Evolutionary conservation across 2,329 filamentous ascomycete species (phyloP), one percentile per base, ranked within the genome.

Genomic region (Claviceps paspali): DNA sequence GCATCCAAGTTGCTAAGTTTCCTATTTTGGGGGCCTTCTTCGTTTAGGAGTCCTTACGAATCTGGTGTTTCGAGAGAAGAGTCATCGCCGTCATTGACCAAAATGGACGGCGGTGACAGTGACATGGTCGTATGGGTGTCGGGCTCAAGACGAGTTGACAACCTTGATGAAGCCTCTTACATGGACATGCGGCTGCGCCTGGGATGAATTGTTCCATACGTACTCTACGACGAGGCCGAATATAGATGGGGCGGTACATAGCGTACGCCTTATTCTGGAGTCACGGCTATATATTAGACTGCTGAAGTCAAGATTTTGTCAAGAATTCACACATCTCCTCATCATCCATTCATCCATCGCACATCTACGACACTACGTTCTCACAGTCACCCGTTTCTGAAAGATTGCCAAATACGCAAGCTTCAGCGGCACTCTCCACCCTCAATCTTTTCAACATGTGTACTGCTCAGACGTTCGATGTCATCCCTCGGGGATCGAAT

Each of bases 131-230:
- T 22, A 9, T 17, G 15, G 24, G n/a, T 21, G 14, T n/a, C 33
- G 17, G 36, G 17, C 10, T 12, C 36, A 14, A 15, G 29, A 10
- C 3, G 17, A 10, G 15, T 28, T 22, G 36, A 31, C 22, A 38
- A 23, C 36, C 36, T 24, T 23, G 31, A n/a, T 14, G 22, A 38
- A 38, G 36, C 18, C 36, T 21, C 36, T 38, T 26, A 30, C n/a
- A n/a, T n/a, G n/a, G n/a, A n/a, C n/a, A n/a, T n/a, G n/a, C 31
- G 29, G 26, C 18, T 15, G 22, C 21, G 33, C 9, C 17, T 33
- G 31, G 19, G 14, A 18, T 38, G 31, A 38, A 30, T 34, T 22
- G 21, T n/a, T n/a, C n/a, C n/a, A n/a, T n/a, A n/a, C n/a, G n/a
- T n/a, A n/a, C n/a, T n/a, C n/a, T n/a, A n/a, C 17, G 30, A 32